Base-by-base conservation (phyloP, 192 early-diverging fungal genomes). In the Coemansia furcata region DNA sequence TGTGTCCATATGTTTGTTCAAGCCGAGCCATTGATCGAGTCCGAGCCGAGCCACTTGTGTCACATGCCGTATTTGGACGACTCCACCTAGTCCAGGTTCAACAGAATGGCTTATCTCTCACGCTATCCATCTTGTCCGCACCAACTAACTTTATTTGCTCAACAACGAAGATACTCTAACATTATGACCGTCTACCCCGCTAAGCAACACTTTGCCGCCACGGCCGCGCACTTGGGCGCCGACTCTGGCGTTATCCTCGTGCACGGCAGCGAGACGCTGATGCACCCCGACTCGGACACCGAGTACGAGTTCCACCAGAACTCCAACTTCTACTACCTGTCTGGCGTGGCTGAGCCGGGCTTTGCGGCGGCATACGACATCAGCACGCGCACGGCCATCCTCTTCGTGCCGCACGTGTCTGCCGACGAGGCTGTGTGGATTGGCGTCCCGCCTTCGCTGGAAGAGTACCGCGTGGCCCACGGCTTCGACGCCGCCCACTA, bases 261-360 rank as follows among this genome's bases (percentile, higher is more conserved):
- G 39, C 81, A 76, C 42, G 90, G 89, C 32, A 71, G 84, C 21
- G 81, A 82, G 57, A 68, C 80, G 29, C 71, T 80, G 40, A 68
- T 86, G 50, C 81, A 89, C 60, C 86, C 89, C 32, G 85, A 87
- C 69, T 93, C 91, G 37, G 93, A 94, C 72, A 84, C 85, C 30
- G 94, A 96, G 82, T 80, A 87, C 39, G 77, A 88, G 46, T 96
- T 96, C 77, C 86, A 92, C 65, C 94, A 96, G 63, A 92, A 96
- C 77, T 85, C 85, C 55, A 93, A 92, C 86, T 96, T 94, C 58
- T 88, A 88, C 70, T 97, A 95, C 72, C 85, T 95, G 17, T 90
- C 93, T 4, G 93, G 94, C 50, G 88, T 89, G 47, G 72, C 73
- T 37, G 90, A 91, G 71, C 88, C 92, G 30, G 93, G 88, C 57